Evolutionary conservation across 2,329 filamentous ascomycete genomes (phyloP).

Genomic region (Monilinia aucupariae): DNA sequence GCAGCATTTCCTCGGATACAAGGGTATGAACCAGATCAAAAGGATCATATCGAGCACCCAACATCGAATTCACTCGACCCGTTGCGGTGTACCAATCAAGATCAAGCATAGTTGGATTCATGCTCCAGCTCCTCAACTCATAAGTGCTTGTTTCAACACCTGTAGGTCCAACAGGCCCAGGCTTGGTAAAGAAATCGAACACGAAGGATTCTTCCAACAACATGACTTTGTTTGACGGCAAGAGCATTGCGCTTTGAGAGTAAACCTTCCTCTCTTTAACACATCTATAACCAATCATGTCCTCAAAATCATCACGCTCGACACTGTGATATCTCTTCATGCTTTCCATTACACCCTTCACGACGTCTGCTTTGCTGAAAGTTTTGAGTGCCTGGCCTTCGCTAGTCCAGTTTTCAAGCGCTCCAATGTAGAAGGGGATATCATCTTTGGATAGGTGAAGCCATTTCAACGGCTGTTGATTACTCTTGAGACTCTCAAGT

Average conservation of each 20-base stretch:
- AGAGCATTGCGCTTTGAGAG: neutral
- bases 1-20: too few species aligned
- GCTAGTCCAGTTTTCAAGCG: neutral
- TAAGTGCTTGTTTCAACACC: neutral
- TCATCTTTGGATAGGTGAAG: neutral
- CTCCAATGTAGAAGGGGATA: neutral
- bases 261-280: neutral
- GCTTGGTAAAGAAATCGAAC: neutral
- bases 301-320: neutral
- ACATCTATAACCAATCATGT: neutral
- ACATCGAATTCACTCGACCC: too few species aligned
- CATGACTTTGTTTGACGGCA: neutral
- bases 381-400: neutral
- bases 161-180: neutral
- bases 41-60: neutral
- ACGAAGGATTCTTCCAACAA: neutral
- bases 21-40: neutral
- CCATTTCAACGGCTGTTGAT: neutral
- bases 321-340: neutral
- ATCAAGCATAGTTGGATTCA: neutral
- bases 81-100: neutral
- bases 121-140: neutral
- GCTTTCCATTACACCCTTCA: neutral
- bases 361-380: neutral
- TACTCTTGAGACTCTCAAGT: neutral